phyloP scores from a whole-genome alignment of 371 early-diverging fungal species.

The Capillidium heterosporum region DNA sequence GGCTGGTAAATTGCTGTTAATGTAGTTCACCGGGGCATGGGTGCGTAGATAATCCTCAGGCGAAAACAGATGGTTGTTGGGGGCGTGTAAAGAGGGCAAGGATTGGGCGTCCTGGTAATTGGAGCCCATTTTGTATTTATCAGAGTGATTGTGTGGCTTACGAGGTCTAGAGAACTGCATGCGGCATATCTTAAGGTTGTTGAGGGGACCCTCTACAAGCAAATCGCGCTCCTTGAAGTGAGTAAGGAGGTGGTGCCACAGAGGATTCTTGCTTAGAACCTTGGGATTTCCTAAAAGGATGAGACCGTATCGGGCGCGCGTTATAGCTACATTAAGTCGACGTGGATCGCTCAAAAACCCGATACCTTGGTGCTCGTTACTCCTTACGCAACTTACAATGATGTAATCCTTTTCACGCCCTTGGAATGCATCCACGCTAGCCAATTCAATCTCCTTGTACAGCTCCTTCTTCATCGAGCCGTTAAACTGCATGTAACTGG shows the following conservation, averaged over 20 bases:
- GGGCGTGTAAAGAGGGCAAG: too few species aligned
- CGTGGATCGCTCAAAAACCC: slow-evolving; percentile 96
- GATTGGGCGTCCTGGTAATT: too few species aligned
- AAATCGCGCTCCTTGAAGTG: slow-evolving; percentile 81
- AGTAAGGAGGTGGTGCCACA: slow-evolving; percentile 91
- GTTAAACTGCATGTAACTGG: slow-evolving; percentile 82
- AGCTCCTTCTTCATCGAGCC: slow-evolving; percentile 77
- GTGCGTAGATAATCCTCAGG: too few species aligned
- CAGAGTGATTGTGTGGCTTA: too few species aligned
- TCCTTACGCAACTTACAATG: slow-evolving; percentile 92
- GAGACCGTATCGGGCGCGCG: slow-evolving; percentile 89
- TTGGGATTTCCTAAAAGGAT: slow-evolving; percentile 94
- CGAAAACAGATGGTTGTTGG: too few species aligned
- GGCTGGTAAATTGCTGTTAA: too few species aligned
- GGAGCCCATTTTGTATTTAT: too few species aligned
- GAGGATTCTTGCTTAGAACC: slow-evolving; percentile 76
- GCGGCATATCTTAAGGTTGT: slow-evolving; percentile 66
- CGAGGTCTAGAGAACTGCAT: slow-evolving; percentile 71
- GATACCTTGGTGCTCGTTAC: slow-evolving; percentile 94
- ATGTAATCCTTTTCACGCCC: slow-evolving; percentile 99
- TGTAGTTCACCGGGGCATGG: too few species aligned
- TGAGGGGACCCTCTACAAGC: slow-evolving; percentile 88
- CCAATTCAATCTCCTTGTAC: slow-evolving; percentile 93
- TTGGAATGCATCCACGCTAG: slow-evolving; percentile 99
- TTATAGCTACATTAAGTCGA: slow-evolving; percentile 95